phyloP scores from a whole-genome alignment of 2,329 filamentous ascomycete species.

The Stemphylium beticola region DNA sequence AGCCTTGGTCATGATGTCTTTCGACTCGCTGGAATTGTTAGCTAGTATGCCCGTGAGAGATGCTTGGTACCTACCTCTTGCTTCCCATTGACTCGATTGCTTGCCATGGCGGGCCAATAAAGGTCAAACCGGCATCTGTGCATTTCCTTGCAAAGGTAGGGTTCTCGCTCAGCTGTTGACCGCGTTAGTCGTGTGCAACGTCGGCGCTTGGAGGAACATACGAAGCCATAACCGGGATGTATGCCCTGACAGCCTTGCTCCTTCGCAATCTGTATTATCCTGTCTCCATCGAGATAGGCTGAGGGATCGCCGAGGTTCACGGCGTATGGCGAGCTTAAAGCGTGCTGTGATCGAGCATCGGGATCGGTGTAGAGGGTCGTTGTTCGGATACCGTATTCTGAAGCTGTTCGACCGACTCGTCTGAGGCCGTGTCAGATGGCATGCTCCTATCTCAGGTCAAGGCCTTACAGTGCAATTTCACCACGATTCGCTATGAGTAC shows the following conservation, averaged over 20 bases:
- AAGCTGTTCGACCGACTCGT: conserved; percentile 86
- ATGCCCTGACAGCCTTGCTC: conserved; percentile 86
- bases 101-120: conserved; percentile 85
- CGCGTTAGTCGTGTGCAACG: conserved; percentile 15
- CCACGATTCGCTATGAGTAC: conserved; percentile 96
- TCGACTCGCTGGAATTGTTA: conserved; percentile 65
- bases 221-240: conserved; percentile 93
- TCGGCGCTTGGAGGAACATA: conserved; percentile 39
- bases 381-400: conserved; percentile 86
- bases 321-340: conserved; percentile 80
- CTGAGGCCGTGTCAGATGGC: conserved; percentile 39
- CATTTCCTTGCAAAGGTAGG: conserved; percentile 87
- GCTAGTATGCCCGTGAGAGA: not conserved
- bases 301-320: conserved; percentile 82
- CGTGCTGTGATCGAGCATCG: conserved; percentile 86
- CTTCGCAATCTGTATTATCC: conserved; percentile 88
- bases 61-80: conserved; percentile 66
- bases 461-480: conserved; percentile 79
- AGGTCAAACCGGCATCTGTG: conserved; percentile 86
- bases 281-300: conserved; percentile 90
- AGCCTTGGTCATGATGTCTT: conserved; percentile 96
- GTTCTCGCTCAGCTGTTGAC: conserved; percentile 77
- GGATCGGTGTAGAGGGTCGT: conserved; percentile 96
- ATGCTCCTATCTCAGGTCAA: not conserved
- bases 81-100: conserved; percentile 87